Conservation (phyloP, 352 stramenopile species). For the Elongisporangium undulatum region DNA sequence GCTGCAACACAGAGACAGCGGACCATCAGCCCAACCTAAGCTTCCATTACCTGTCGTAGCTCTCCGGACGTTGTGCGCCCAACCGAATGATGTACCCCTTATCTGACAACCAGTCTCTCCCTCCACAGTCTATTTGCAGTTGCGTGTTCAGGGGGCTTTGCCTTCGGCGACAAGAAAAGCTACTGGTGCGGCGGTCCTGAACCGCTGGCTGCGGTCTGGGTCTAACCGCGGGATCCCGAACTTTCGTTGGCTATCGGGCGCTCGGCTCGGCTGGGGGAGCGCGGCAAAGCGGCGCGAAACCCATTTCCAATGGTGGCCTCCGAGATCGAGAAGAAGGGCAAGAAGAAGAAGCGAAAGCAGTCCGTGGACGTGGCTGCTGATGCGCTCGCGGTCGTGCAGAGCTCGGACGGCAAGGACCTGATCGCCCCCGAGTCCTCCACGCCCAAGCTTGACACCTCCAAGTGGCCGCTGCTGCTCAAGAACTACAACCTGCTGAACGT, state of each 20-base stretch:
- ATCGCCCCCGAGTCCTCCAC: slow-evolving; percentile 77
- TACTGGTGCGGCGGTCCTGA: no score
- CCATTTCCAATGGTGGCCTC: slow-evolving; percentile 38
- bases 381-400: neutral
- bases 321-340: slow-evolving; percentile 81
- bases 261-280: no score
- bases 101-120: no score
- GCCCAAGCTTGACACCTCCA: slow-evolving; percentile 94
- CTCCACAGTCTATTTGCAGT: no score
- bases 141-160: no score
- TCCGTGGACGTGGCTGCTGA: slow-evolving; percentile 21
- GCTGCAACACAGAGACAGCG: neutral
- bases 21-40: slow-evolving; percentile 4
- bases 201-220: no score
- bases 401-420: slow-evolving; percentile 47
- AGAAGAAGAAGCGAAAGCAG: slow-evolving; percentile 89
- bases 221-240: neutral
- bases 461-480: slow-evolving; percentile 99
- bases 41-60: neutral
- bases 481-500: slow-evolving; percentile 99
- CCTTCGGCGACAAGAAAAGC: no score
- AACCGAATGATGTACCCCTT: no score
- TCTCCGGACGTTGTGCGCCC: neutral
- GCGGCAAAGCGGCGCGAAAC: no score
- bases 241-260: neutral